Evolutionary conservation across 2,329 filamentous ascomycete genomes (phyloP), one percentile per base, ranked within the genome.

Genomic region (Colletotrichum eleusines): DNA sequence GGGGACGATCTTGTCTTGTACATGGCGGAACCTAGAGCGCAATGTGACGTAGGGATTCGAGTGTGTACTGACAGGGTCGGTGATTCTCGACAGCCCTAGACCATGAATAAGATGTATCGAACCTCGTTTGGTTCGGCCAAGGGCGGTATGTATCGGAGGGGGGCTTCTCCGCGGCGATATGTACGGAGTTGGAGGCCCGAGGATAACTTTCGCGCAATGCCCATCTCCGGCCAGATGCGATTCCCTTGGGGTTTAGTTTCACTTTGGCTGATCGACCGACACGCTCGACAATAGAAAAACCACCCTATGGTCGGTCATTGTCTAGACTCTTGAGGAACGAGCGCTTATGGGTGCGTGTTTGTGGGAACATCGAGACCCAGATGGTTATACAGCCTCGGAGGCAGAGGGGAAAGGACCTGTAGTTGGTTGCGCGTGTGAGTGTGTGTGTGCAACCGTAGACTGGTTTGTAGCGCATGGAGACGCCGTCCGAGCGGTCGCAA

Each of bases 1-100:
- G 23, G 62, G 62, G 50, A 20, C 44, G 63, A 63, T 68, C 64
- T 28, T 40, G 58, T 58, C 50, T 28, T 40, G 68, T 58, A 35
- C 57, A 40, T 59, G 51, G 66, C 53, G 20, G 35, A 40, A 26
- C 62, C 46, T n/a, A 48, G 18, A 58, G 54, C 62, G 44, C 44
- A 54, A 31, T 31, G 63, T 66, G 67, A 66, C 63, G 59, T 68
- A 57, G 23, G 40, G 23, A 44, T 33, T 9, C 26, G 31, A 55
- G n/a, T 31, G n/a, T 26, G 14, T n/a, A 33, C 28, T 33, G 28
- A 31, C 31, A 53, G 28, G 28, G 50, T n/a, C 28, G 9, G 20
- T 48, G 28, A 23, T 26, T 46, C 28, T 33, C n/a, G 26, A 46
- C 42, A 60, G 26, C 42, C 42, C 20, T 46, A 20, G 4, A 54